A percentile compares a stretch with the other conserved stretches of the same genome.
Evolutionary conservation across 306 rosid genomes (phyloP).

Genomic region (Pyrus bretschneideri): DNA sequence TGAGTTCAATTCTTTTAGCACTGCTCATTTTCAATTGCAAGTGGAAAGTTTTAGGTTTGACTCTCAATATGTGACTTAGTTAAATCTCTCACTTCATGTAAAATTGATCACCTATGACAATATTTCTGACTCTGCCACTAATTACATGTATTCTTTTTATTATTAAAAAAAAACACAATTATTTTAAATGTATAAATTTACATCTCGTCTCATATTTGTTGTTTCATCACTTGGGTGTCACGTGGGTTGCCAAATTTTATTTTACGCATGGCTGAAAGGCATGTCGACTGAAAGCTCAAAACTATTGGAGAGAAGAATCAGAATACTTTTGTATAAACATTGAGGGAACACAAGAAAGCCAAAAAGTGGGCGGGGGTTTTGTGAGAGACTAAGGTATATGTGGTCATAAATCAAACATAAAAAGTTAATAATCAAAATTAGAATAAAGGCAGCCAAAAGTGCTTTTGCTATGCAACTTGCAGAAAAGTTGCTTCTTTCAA

Average conservation of each 20-base stretch:
- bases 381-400: slow-evolving; percentile 3
- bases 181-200: background rate
- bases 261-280: background rate
- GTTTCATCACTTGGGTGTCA: background rate
- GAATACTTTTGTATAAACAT: background rate
- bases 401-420: slow-evolving; percentile 28
- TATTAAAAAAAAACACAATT: too few relatives aligned
- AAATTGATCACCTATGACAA: too few relatives aligned
- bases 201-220: background rate
- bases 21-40: too few relatives aligned
- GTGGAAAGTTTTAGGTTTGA: too few relatives aligned
- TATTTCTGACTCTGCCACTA: too few relatives aligned
- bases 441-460: slow-evolving; percentile 38
- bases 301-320: slow-evolving; percentile 5
- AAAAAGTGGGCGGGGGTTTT: background rate
- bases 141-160: too few relatives aligned
- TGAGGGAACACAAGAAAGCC: slow-evolving; percentile 4
- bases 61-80: too few relatives aligned
- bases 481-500: slow-evolving; percentile 20
- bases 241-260: background rate
- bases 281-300: background rate
- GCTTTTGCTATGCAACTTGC: slow-evolving; percentile 42
- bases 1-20: too few relatives aligned
- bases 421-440: slow-evolving; percentile 14
- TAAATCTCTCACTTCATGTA: too few relatives aligned